phyloP scores from a whole-genome alignment of 192 early-diverging fungal species.

The Umbelopsis sp. region DNA sequence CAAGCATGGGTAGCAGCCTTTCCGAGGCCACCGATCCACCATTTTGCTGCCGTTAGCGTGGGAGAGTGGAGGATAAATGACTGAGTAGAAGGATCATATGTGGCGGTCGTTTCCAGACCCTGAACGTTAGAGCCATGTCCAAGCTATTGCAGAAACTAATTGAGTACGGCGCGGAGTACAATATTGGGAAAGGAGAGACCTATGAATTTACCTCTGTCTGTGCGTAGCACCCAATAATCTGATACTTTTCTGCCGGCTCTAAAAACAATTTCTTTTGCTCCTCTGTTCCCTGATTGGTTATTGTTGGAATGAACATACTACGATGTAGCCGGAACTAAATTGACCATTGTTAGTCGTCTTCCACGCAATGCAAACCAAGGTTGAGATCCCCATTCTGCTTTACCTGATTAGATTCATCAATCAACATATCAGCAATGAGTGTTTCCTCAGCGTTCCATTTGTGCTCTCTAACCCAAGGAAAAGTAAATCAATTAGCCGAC shows the following conservation, averaged over 20 bases:
- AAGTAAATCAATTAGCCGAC: too few species aligned
- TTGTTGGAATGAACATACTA: constrained; percentile 83
- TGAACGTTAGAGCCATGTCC: constrained; percentile 85
- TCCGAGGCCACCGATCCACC: constrained; percentile 71
- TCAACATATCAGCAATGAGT: constrained; percentile 48
- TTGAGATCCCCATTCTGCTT: background rate
- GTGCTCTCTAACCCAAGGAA: constrained; percentile 34
- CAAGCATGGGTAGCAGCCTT: constrained; percentile 57
- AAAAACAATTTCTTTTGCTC: constrained; percentile 80
- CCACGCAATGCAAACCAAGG: background rate
- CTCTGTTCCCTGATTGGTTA: constrained; percentile 69
- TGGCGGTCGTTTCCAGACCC: constrained; percentile 89
- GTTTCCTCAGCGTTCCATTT: constrained; percentile 58
- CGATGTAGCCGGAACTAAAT: constrained; percentile 68
- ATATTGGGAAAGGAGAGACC: background rate
- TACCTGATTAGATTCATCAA: constrained; percentile 64
- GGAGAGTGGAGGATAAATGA: constrained; percentile 75
- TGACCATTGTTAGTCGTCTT: background rate
- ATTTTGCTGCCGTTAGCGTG: constrained; percentile 51
- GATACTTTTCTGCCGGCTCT: constrained; percentile 66
- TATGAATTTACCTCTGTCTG: constrained; percentile 91
- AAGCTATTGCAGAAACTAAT: constrained; percentile 20
- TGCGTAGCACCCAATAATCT: constrained; percentile 87
- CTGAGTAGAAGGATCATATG: constrained; percentile 70
- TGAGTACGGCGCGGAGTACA: background rate